These are phyloP conservation scores for Geosmithia flava DNA, from an alignment of 2,329 filamentous ascomycete species.

Conservation along the genomic window DNA sequence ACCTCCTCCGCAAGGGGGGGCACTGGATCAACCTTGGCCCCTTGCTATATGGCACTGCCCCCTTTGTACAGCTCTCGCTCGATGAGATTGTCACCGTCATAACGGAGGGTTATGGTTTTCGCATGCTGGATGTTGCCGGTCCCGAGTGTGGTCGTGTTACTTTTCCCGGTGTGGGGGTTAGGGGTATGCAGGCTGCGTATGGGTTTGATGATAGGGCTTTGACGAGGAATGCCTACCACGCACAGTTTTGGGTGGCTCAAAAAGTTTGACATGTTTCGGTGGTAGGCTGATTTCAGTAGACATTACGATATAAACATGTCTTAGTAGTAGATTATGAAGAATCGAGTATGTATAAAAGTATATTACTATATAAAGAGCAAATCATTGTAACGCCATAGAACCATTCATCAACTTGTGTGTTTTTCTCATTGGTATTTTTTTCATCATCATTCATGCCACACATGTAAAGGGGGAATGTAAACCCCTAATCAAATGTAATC, in stretches of 20 bases:
- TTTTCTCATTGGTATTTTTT: too few species aligned
- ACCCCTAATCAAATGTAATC: constrained; percentile 10
- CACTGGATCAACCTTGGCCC: constrained; percentile 45
- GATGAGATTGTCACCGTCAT: constrained; percentile 38
- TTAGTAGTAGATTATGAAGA: too few species aligned
- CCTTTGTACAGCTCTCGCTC: constrained; percentile 40
- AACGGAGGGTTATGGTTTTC: constrained; percentile 36
- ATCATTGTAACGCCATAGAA: too few species aligned
- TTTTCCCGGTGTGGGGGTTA: constrained; percentile 24
- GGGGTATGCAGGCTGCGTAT: constrained; percentile 36
- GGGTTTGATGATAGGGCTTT: constrained; percentile 36
- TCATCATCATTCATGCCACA: too few species aligned
- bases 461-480: too few species aligned
- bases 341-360: too few species aligned
- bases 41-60: constrained; percentile 39
- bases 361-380: too few species aligned
- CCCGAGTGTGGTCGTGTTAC: constrained; percentile 26
- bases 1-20: constrained; percentile 31
- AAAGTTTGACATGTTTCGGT: constrained; percentile 2
- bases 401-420: too few species aligned
- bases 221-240: constrained; percentile 38
- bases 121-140: constrained; percentile 29
- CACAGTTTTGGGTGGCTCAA: constrained; percentile 39
- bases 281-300: background rate
- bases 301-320: too few species aligned